Percentiles rank a stretch among this genome's conserved stretches.
Evolutionary conservation across 176 grass and related monocot species (phyloP).

Genomic region (Oryza glaberrima): DNA sequence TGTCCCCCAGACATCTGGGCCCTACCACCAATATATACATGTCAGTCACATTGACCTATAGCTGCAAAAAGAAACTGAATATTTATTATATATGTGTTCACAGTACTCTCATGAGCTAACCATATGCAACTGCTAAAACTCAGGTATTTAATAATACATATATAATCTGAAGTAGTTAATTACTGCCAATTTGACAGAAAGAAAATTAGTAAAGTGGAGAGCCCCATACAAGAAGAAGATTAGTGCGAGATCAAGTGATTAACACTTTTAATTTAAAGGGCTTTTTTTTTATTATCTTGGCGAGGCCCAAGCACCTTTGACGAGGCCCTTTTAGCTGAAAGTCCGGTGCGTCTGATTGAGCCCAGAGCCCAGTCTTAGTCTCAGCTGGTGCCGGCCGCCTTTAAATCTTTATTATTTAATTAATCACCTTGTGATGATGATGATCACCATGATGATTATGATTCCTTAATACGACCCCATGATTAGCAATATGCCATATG

Average conservation of each 20-base stretch:
- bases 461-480: conserved; percentile 28
- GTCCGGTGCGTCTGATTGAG: conserved; percentile 2
- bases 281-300: conserved; percentile 13
- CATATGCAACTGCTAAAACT: not conserved
- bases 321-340: conserved; percentile 19
- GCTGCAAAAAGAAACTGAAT: not conserved
- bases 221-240: not conserved
- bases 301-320: conserved; percentile 20
- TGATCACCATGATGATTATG: not conserved
- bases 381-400: not conserved
- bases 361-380: conserved; percentile 24
- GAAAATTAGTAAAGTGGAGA: not conserved
- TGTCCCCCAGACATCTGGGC: not conserved
- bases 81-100: not conserved
- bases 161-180: not conserved
- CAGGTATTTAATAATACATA: not conserved
- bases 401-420: not conserved
- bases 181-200: not conserved
- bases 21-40: not conserved
- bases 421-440: not conserved
- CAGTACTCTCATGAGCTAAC: not conserved
- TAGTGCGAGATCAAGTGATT: not conserved
- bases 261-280: not conserved
- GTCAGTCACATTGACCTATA: conserved; percentile 1
- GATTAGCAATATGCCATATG: conserved; percentile 28